These are phyloP conservation scores for Chloroidium sp. DNA, from an alignment of 163 green algal species.

Conservation along the genomic window DNA sequence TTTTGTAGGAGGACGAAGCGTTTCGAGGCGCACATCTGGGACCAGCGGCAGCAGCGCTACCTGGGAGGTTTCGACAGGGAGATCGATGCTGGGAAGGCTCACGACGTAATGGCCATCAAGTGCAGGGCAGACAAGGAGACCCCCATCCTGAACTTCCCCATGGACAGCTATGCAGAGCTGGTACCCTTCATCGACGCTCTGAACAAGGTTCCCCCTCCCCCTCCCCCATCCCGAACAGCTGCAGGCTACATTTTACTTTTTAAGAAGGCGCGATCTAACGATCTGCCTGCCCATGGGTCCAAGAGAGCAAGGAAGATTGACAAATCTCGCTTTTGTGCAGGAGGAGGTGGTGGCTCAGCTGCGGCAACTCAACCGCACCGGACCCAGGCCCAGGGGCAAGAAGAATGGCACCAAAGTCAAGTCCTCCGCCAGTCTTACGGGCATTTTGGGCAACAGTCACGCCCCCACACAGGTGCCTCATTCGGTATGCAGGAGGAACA, in stretches of 20 bases:
- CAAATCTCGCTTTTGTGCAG: not conserved
- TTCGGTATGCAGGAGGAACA: too few relatives aligned
- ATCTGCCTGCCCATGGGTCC: too few relatives aligned
- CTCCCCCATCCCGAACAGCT: not conserved
- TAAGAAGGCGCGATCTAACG: too few relatives aligned
- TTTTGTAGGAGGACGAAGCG: slow-evolving; percentile 29
- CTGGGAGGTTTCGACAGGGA: slow-evolving; percentile 57
- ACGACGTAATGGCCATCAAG: slow-evolving; percentile 26
- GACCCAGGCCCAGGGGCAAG: slow-evolving; percentile 23
- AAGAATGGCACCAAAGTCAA: slow-evolving; percentile 38
- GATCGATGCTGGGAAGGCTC: slow-evolving; percentile 28
- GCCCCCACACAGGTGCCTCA: too few relatives aligned
- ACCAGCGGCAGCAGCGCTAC: slow-evolving; percentile 54
- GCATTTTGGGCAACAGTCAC: not conserved
- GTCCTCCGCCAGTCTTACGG: slow-evolving; percentile 18
- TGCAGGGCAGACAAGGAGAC: slow-evolving; percentile 17
- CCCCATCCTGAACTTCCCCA: slow-evolving; percentile 24
- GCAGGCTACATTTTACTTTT: too few relatives aligned
- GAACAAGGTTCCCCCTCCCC: slow-evolving; percentile 6
- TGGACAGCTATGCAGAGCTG: slow-evolving; percentile 18
- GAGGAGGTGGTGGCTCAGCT: slow-evolving; percentile 17
- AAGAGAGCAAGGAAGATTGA: too few relatives aligned
- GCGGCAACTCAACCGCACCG: slow-evolving; percentile 15
- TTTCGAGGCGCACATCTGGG: slow-evolving; percentile 60
- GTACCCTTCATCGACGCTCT: slow-evolving; percentile 16